Base-by-base conservation (phyloP, 2,329 filamentous ascomycete genomes). In the Fusarium bactridioides region DNA sequence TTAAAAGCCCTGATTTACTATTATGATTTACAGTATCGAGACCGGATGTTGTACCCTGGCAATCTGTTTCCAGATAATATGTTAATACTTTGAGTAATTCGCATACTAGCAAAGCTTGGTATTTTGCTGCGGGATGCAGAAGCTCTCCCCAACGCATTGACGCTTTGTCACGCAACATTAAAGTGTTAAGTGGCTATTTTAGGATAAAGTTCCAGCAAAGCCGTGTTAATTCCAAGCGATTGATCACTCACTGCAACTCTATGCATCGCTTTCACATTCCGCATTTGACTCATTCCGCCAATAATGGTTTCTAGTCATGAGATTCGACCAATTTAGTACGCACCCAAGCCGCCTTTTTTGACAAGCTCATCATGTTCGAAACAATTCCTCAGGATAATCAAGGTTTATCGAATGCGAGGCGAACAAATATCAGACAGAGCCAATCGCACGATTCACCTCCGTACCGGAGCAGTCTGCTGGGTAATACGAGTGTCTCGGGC, bases 251-350 rank as follows among this genome's bases (percentile, higher is more conserved):
- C 5, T 16, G 8, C 9, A 47, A 47, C 19, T 10, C 10, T 9
- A 40, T 10, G 4, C 13, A 29, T 12, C 23, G 12, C 44, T 21
- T 40, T 37, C 10, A 8, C 12, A 35, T 51, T 19, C 18, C n/a
- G 29, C 18, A 21, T 35, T 25, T 3, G 12, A 33, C 3, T 15
- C 3, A 10, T 7, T 35, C 29, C 19, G 19, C 15, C 1, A 8
- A 23, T 5, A 9, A 15, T 11, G 7, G 3, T 15, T 9, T 13
- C n/a, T 19, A 8, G 4, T 33, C 1, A 15, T 15, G 3, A 7
- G 8, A 19, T 10, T 4, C 3, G n/a, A 2, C 4, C n/a, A 19
- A 4, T 35, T 25, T 3, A 15, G 2, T 15, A 2, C 1, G 3
- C 4, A 35, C 12, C 15, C 6, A 15, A 15, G 4, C 4, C 6